A percentile compares a stretch with the other conserved stretches of the same genome.
phyloP scores from a whole-genome alignment of 352 stramenopile genomes.

The Phytophthora pisi region DNA sequence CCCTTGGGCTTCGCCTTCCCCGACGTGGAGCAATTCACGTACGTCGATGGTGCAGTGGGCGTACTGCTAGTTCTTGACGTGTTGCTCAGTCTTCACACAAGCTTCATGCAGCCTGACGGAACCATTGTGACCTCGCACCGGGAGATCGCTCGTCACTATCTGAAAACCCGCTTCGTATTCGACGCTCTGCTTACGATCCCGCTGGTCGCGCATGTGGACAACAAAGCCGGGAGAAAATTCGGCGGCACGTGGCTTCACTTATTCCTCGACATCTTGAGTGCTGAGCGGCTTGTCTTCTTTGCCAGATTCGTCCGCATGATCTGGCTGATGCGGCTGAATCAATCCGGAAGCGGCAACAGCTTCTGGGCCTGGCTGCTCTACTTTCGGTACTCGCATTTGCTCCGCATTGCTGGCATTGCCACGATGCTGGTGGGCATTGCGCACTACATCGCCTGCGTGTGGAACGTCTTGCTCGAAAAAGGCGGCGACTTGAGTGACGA shows the following conservation, averaged over 20 bases:
- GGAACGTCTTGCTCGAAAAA: slow-evolving; percentile 4
- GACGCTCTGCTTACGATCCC: slow-evolving; percentile 23
- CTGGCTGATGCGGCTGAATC: not conserved
- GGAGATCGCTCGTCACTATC: slow-evolving; percentile 25
- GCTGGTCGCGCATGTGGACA: not conserved
- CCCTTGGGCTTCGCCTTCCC: slow-evolving; percentile 49
- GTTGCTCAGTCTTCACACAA: slow-evolving; percentile 39
- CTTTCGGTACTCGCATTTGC: slow-evolving; percentile 1
- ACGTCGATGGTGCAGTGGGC: slow-evolving; percentile 6
- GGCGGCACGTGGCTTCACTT: not conserved
- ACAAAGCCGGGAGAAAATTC: not conserved
- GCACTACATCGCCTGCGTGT: slow-evolving; percentile 3
- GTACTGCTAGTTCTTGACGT: slow-evolving; percentile 26
- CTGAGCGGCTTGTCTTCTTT: not conserved
- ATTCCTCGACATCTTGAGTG: slow-evolving; percentile 7
- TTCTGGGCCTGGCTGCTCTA: slow-evolving; percentile 4
- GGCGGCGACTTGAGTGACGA: not conserved
- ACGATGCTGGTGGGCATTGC: not conserved
- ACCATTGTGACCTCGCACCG: slow-evolving; percentile 21
- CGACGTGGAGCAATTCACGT: not conserved
- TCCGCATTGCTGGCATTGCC: not conserved
- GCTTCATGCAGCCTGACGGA: slow-evolving; percentile 20
- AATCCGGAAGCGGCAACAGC: not conserved
- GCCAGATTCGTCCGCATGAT: slow-evolving; percentile 2
- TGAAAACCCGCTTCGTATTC: slow-evolving; percentile 17